A percentile compares a stretch with the other conserved stretches of the same genome.
These are phyloP conservation scores for Euphrasia confusa DNA, from an alignment of 257 asterid genomes.

Conservation along the genomic window DNA sequence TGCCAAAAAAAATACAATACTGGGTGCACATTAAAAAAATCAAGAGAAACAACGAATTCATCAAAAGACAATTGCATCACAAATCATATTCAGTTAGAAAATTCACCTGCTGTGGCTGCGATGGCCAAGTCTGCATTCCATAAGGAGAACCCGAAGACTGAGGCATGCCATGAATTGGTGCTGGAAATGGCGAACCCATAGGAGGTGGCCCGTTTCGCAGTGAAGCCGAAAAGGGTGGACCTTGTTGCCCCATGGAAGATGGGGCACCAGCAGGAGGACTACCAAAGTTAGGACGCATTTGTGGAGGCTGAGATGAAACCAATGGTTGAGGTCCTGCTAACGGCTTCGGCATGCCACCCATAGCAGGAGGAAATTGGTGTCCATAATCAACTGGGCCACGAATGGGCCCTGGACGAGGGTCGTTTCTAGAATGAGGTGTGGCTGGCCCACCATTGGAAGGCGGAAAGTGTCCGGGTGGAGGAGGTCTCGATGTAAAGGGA, in stretches of 20 bases:
- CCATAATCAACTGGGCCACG: slow-evolving; percentile 50
- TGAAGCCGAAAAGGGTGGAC: slow-evolving; percentile 37
- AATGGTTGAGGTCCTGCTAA: slow-evolving; percentile 43
- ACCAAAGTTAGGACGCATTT: slow-evolving; percentile 64
- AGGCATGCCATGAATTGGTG: slow-evolving; percentile 44
- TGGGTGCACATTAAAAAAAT: neutral
- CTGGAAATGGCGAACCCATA: slow-evolving; percentile 54
- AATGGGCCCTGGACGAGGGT: slow-evolving; percentile 50
- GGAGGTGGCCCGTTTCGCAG: slow-evolving; percentile 46
- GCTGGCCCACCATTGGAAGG: slow-evolving; percentile 43
- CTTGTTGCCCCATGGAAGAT: slow-evolving; percentile 51
- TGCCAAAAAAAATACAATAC: too few relatives aligned
- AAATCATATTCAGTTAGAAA: slow-evolving; percentile 17
- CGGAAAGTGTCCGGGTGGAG: slow-evolving; percentile 59
- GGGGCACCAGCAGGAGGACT: slow-evolving; percentile 49
- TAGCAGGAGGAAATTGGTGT: slow-evolving; percentile 54
- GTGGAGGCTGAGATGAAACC: slow-evolving; percentile 46
- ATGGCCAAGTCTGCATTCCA: slow-evolving; percentile 66
- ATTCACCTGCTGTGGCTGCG: slow-evolving; percentile 65
- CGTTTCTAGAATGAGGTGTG: slow-evolving; percentile 32
- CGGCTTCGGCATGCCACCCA: slow-evolving; percentile 47
- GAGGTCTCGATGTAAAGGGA: slow-evolving; percentile 67
- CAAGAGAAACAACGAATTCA: too few relatives aligned
- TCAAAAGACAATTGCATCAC: too few relatives aligned
- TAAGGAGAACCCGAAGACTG: slow-evolving; percentile 56